Base-by-base conservation (phyloP, 306 rosid genomes). In the Spatholobus suberectus region DNA sequence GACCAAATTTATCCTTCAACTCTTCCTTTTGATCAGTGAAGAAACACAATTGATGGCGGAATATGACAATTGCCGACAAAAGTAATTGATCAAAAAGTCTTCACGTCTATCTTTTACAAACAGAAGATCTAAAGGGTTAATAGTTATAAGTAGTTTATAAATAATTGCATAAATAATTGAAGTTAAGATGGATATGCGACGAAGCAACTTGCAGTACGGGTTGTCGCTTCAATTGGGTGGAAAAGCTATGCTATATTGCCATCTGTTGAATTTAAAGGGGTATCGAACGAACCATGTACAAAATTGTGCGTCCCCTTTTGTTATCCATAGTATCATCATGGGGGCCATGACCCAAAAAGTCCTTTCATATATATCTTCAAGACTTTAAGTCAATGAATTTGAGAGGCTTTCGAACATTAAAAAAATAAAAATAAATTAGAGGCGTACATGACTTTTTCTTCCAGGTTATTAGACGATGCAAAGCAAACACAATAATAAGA, bases 401-500 rank as follows among this genome's bases (percentile, higher is more conserved):
- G 63, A 67, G 76, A 68, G 26, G 41, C 46, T 63, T 63, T 32
- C 43, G 13, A 63, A 63, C 23, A 8, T 17, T 26, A 1, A 65
- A 29, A 29, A 29, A 2, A 2, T 1, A 35, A 35, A 3, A 9
- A 10, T 1, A 57, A 9, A 2, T 32, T 32, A 65, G 14, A 65
- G 26, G 43, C 27, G 49, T 66, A 68, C 49, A 1, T 51, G 62
- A 80, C 68, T 62, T 79, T 83, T 86, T 73, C 61, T 75, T 74
- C 15, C 1, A 73, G 32, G n/a, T 23, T 46, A 32, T 23, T 46
- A 32, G 57, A 17, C 0, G 47, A 61, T n/a, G 5, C 26, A 75
- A 82, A 78, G 51, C 61, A 62, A 51, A 75, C 75, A 79, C 37
- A 51, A 59, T n/a, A n/a, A n/a, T n/a, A n/a, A n/a, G n/a, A n/a